Evolutionary conservation across 441 rosid genomes (phyloP), one percentile per base, ranked within the genome.

Genomic region (Biscutella laevigata): DNA sequence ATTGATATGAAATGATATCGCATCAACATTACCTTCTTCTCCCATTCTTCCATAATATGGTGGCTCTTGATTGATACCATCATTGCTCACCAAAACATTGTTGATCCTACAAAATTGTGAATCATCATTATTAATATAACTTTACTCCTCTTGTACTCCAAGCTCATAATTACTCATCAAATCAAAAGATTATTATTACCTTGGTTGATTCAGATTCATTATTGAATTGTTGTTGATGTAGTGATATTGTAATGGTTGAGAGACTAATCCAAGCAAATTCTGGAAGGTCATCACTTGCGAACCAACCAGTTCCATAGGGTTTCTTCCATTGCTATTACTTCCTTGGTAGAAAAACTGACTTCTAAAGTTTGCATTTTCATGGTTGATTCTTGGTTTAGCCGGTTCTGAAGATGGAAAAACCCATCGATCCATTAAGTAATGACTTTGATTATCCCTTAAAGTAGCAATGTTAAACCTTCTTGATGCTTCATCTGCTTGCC

Each of bases 381-480:
- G 53, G 16, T 35, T 10, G 7, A 4, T n/a, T 15, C 9, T 30
- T 14, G 26, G 21, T 8, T 16, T 24, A 25, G 7, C 7, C 1
- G 4, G 20, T 3, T 24, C 7, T n/a, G n/a, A n/a, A 33, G 41
- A 14, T 30, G 44, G 7, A 0, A 14, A 32, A 29, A 37, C 2
- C 60, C 65, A 66, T 39, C 37, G 26, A 38, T 66, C 65, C 30
- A 44, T 9, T 27, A 66, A 29, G 29, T 58, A 52, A 1, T 29
- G 27, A 22, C 5, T 44, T 51, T 16, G 48, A 33, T 30, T 28
- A 4, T 4, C 19, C 17, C 3, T 12, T 26, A n/a, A 0, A 12
- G 9, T 4, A 43, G 4, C 29, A 36, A 11, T 36, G 40, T 3
- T 16, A 9, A 16, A 5, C 33, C 21, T 36, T 27, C 4, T 11